Conservation (phyloP, 1,284 basidiomycete genomes). For the Rhodotorula sp. region DNA sequence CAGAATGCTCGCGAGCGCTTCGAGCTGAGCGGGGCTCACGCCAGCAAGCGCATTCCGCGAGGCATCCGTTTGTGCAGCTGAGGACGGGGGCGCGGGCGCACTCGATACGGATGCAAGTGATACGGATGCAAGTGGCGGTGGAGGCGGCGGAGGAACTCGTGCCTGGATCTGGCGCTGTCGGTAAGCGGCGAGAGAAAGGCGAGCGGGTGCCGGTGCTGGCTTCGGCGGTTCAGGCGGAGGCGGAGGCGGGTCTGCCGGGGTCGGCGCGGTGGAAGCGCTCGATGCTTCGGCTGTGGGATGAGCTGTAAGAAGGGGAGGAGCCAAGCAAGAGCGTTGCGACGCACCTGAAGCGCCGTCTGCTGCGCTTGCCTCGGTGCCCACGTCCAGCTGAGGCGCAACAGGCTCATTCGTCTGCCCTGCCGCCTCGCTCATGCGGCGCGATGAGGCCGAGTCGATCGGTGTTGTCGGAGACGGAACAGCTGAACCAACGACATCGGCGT, state of each 20-base stretch:
- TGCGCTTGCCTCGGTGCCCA: neutral
- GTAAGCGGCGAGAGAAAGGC: constrained; percentile 43
- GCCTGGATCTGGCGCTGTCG: constrained; percentile 31
- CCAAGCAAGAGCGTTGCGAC: neutral
- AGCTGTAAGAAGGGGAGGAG: neutral
- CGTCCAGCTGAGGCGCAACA: too few relatives aligned
- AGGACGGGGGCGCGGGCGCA: neutral
- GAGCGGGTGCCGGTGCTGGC: constrained; percentile 24
- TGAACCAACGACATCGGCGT: neutral
- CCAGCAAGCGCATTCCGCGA: neutral
- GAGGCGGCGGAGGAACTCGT: neutral
- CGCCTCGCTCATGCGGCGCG: neutral
- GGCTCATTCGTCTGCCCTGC: too few relatives aligned
- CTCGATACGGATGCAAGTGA: neutral
- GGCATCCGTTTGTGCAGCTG: neutral
- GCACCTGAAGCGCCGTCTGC: neutral
- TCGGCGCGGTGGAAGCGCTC: neutral
- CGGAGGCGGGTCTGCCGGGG: constrained; percentile 6
- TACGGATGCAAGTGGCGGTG: neutral
- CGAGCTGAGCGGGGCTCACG: constrained; percentile 11
- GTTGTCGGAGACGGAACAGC: too few relatives aligned
- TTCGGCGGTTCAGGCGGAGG: constrained; percentile 22
- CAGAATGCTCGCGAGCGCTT: constrained; percentile 3
- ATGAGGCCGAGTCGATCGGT: too few relatives aligned
- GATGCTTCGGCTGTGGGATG: neutral